Conservation (phyloP, 1,139 yeast species). For the Pneumocystis wakefieldiae region DNA sequence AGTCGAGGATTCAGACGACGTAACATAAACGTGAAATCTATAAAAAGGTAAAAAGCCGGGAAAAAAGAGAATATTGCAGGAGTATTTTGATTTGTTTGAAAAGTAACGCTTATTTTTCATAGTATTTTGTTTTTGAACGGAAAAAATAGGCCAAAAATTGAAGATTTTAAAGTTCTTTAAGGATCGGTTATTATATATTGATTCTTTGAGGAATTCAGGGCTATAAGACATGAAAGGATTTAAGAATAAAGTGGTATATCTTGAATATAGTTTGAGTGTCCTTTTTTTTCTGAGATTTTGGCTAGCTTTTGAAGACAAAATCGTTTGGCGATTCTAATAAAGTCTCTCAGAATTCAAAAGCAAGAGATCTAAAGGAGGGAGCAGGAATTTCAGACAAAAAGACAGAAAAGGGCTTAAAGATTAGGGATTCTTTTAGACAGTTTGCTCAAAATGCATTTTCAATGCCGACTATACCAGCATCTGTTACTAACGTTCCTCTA, state of each 20-base stretch:
- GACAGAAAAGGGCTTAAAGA: not conserved
- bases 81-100: not conserved
- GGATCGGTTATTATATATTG: not conserved
- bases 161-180: not conserved
- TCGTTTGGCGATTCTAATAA: not conserved
- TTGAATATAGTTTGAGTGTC: not conserved
- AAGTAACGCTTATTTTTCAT: not conserved
- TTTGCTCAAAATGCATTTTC: conserved; percentile 4
- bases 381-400: not conserved
- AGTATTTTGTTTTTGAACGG: not conserved
- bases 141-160: not conserved
- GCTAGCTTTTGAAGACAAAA: conserved; percentile 9
- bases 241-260: conserved; percentile 19
- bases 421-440: not conserved
- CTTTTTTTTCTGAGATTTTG: not conserved
- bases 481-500: conserved; percentile 3
- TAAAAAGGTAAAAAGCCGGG: not conserved
- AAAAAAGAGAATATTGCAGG: not conserved
- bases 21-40: not conserved
- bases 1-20: not conserved
- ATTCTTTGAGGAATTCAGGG: conserved; percentile 1
- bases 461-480: not conserved
- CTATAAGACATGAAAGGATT: conserved; percentile 17
- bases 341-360: not conserved
- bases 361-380: conserved; percentile 3